Percentiles rank a stretch among this genome's conserved stretches.
Evolutionary conservation across 148 eudicot species (phyloP).

Genomic region (Amaranthus hypochondriacus): DNA sequence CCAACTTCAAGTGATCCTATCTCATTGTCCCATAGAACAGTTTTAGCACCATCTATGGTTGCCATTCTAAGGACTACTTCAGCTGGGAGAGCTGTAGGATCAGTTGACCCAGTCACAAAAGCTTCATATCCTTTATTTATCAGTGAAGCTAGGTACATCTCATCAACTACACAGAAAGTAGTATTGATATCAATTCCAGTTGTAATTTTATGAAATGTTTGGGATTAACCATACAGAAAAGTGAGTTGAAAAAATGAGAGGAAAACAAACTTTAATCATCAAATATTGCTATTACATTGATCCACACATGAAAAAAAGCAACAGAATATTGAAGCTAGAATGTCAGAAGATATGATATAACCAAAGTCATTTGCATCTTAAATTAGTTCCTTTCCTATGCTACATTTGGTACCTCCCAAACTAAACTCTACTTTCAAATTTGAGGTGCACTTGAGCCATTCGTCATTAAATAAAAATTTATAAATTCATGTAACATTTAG

Average conservation of each 20-base stretch:
- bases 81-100: conserved; percentile 83
- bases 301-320: background rate
- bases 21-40: conserved; percentile 86
- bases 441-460: background rate
- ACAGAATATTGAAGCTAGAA: background rate
- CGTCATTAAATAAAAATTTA: background rate
- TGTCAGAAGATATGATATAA: background rate
- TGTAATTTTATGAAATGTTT: background rate
- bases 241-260: background rate
- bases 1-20: conserved; percentile 94
- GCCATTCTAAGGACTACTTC: conserved; percentile 79
- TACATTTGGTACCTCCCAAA: background rate
- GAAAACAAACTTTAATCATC: background rate
- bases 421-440: background rate
- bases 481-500: background rate
- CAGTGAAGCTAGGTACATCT: conserved; percentile 94
- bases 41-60: conserved; percentile 80
- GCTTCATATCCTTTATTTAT: conserved; percentile 88
- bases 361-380: background rate
- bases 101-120: conserved; percentile 62
- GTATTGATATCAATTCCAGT: background rate
- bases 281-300: background rate
- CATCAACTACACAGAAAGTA: conserved; percentile 61
- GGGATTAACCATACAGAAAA: background rate
- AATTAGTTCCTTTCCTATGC: background rate